Evolutionary conservation across 2,329 filamentous ascomycete species (phyloP).

Genomic region (Pseudocercospora ulei): DNA sequence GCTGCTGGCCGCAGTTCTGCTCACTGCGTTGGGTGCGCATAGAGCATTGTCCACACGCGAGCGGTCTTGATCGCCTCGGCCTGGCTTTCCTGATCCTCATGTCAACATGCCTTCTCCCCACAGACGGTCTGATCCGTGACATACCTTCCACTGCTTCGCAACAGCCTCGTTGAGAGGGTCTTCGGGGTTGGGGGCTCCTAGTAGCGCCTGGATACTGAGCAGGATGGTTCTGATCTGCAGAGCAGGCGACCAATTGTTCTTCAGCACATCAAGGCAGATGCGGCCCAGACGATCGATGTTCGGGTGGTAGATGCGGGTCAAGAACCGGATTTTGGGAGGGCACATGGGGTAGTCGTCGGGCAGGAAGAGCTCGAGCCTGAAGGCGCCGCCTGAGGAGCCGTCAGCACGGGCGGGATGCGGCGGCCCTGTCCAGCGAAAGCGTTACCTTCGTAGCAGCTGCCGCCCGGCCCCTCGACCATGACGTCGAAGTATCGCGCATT

Average conservation of each 20-base stretch:
- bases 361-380: slow-evolving; percentile 93
- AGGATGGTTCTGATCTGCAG: slow-evolving; percentile 96
- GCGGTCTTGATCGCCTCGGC: slow-evolving; percentile 84
- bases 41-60: slow-evolving; percentile 79
- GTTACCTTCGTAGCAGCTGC: slow-evolving; percentile 91
- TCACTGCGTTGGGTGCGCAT: slow-evolving; percentile 45
- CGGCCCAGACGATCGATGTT: slow-evolving; percentile 97
- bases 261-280: slow-evolving; percentile 93
- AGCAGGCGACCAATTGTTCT: slow-evolving; percentile 98
- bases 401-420: not conserved
- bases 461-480: slow-evolving; percentile 80
- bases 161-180: slow-evolving; percentile 98
- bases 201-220: slow-evolving; percentile 92
- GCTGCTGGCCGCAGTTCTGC: not conserved
- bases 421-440: not conserved
- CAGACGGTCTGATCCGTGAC: not conserved
- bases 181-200: slow-evolving; percentile 93
- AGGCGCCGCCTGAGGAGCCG: slow-evolving; percentile 57
- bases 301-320: slow-evolving; percentile 98
- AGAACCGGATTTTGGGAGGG: slow-evolving; percentile 92
- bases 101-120: slow-evolving; percentile 15
- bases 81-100: slow-evolving; percentile 59
- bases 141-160: slow-evolving; percentile 81
- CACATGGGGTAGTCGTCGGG: slow-evolving; percentile 99
- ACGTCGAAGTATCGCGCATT: slow-evolving; percentile 98